Conservation (phyloP, 768 basidiomycete genomes). For the Lentinula sp. region DNA sequence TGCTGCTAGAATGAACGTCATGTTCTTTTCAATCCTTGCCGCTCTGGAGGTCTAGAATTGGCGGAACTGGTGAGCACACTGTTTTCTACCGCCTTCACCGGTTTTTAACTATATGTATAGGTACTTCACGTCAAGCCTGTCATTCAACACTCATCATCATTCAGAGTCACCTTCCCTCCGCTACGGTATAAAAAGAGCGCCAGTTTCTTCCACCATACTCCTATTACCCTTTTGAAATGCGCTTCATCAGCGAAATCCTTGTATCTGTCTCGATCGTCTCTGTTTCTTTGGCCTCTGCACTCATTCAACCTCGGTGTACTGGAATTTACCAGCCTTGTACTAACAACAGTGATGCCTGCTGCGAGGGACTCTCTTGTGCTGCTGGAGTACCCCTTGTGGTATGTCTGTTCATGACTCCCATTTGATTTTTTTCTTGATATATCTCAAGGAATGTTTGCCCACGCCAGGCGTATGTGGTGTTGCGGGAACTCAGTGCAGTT, state of each 20-base stretch:
- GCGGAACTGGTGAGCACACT: too few relatives aligned
- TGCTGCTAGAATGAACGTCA: too few relatives aligned
- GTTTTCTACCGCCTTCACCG: too few relatives aligned
- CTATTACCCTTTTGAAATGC: background rate
- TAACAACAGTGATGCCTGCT: background rate
- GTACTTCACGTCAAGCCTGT: too few relatives aligned
- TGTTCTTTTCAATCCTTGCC: too few relatives aligned
- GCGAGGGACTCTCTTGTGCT: background rate
- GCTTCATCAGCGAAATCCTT: background rate
- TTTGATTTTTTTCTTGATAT: background rate
- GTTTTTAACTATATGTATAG: too few relatives aligned
- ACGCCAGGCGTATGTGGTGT: background rate
- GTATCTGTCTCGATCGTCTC: background rate
- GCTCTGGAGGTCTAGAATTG: too few relatives aligned
- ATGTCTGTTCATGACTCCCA: background rate
- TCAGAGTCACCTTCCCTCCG: too few relatives aligned
- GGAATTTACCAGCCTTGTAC: background rate
- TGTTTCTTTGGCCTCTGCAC: background rate
- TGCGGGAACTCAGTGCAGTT: background rate
- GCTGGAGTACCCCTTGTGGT: background rate
- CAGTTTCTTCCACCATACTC: too few relatives aligned
- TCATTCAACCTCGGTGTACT: background rate
- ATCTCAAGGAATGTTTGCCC: background rate
- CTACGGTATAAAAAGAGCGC: too few relatives aligned
- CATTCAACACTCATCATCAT: too few relatives aligned